phyloP scores from a whole-genome alignment of 106 monocot species.

The Allium cepa region DNA sequence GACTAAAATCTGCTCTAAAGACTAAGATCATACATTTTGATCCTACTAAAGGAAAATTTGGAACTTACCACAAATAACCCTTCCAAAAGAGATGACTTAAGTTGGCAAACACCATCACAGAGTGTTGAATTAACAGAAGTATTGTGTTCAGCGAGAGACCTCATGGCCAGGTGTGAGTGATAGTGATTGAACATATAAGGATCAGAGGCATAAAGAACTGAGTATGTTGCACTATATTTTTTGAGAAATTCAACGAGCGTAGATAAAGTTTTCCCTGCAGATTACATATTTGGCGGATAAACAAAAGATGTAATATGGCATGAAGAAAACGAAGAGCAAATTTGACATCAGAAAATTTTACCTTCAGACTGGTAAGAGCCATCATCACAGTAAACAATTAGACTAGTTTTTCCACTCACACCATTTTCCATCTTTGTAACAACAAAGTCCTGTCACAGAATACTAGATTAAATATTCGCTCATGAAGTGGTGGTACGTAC shows the following conservation, averaged over 20 bases:
- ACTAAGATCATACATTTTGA: too few species aligned
- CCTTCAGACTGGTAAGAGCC: background rate
- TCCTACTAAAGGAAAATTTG: too few species aligned
- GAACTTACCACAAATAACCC: constrained; percentile 58
- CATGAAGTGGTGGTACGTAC: too few species aligned
- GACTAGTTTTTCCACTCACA: constrained; percentile 24
- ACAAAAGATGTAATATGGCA: too few species aligned
- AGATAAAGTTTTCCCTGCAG: constrained; percentile 54
- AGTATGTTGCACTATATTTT: constrained; percentile 42
- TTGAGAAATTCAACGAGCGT: constrained; percentile 42
- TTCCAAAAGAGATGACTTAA: constrained; percentile 57
- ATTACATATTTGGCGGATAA: background rate
- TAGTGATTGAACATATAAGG: constrained; percentile 18
- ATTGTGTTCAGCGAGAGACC: constrained; percentile 49
- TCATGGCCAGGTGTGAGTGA: constrained; percentile 10
- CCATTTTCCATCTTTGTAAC: constrained; percentile 36
- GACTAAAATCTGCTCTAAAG: too few species aligned
- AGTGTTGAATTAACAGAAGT: constrained; percentile 19
- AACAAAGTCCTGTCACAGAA: constrained; percentile 44
- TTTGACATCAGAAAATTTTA: too few species aligned
- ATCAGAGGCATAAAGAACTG: constrained; percentile 56
- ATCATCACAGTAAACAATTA: constrained; percentile 57
- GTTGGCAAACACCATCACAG: constrained; percentile 47
- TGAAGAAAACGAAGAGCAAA: background rate
- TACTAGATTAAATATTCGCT: too few species aligned